phyloP scores from a whole-genome alignment of 2,329 filamentous ascomycete species.

The Trichophaea hybrida region DNA sequence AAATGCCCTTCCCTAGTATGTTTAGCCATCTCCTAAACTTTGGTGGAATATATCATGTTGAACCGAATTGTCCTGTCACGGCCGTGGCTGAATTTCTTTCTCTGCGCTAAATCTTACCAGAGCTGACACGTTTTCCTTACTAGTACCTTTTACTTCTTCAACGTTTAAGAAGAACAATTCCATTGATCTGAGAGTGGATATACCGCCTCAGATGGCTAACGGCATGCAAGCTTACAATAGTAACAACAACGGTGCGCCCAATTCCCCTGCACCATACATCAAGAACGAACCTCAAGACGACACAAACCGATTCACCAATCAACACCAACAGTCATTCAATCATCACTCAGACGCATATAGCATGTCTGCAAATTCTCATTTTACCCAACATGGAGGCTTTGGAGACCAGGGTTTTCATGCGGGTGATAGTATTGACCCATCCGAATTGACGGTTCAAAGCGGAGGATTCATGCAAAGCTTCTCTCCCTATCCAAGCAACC shows the following conservation, averaged over 20 bases:
- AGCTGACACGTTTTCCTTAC: constrained; percentile 4
- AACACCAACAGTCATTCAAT: constrained; percentile 9
- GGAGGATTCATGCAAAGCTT: constrained; percentile 33
- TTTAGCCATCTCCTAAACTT: neutral
- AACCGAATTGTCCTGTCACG: neutral
- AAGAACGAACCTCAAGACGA: constrained; percentile 24
- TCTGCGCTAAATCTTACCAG: neutral
- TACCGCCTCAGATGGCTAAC: constrained; percentile 18
- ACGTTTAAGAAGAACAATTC: constrained; percentile 20
- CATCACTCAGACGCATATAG: constrained; percentile 21
- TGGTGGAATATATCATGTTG: neutral
- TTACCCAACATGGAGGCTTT: constrained; percentile 22
- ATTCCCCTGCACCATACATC: constrained; percentile 23
- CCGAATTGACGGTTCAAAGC: constrained; percentile 54
- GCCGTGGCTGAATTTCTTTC: neutral
- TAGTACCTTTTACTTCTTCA: constrained; percentile 18
- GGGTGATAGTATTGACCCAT: constrained; percentile 54
- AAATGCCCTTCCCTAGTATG: constrained; percentile 4
- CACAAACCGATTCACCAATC: constrained; percentile 13
- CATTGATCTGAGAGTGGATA: constrained; percentile 22
- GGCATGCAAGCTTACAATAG: constrained; percentile 22
- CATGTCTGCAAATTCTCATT: constrained; percentile 18
- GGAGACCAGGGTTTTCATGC: constrained; percentile 39
- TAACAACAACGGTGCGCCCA: constrained; percentile 15
- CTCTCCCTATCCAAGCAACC: constrained; percentile 48